Percentiles rank a stretch among this genome's conserved stretches.
phyloP scores from a whole-genome alignment of 768 basidiomycete genomes.

The Myochromella boudieri region DNA sequence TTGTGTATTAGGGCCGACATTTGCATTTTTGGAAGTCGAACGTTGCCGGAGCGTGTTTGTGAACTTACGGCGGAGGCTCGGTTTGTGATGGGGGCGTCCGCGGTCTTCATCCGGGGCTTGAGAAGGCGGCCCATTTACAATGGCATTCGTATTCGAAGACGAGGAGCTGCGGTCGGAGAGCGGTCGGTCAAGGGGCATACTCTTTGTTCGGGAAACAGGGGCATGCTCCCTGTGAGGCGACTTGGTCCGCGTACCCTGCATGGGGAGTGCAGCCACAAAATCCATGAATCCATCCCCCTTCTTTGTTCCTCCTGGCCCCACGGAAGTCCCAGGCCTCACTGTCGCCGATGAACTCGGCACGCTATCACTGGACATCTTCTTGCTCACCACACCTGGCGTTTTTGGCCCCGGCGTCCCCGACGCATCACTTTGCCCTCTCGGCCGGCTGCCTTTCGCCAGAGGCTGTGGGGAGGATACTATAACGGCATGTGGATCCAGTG shows the following conservation, averaged over 20 bases:
- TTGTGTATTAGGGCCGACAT: too few relatives aligned
- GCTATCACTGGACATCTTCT: slow-evolving; percentile 10
- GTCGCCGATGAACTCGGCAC: slow-evolving; percentile 8
- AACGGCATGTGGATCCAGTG: slow-evolving; percentile 25
- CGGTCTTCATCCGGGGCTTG: slow-evolving; percentile 23
- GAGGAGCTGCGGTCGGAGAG: slow-evolving; percentile 19
- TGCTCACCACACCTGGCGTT: slow-evolving; percentile 13
- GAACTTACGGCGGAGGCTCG: slow-evolving; percentile 28
- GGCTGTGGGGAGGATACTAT: slow-evolving; percentile 28
- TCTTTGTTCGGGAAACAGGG: slow-evolving; percentile 44
- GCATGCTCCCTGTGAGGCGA: slow-evolving; percentile 9
- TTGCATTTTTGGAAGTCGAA: slow-evolving; percentile 19
- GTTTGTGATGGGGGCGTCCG: slow-evolving; percentile 24
- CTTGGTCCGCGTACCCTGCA: not conserved
- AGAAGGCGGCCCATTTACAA: slow-evolving; percentile 13
- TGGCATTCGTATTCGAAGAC: slow-evolving; percentile 19
- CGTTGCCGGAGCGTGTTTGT: slow-evolving; percentile 24
- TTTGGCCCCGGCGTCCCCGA: slow-evolving; percentile 10
- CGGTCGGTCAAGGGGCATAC: slow-evolving; percentile 40
- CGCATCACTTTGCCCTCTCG: slow-evolving; percentile 26
- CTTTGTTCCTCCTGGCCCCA: too few relatives aligned
- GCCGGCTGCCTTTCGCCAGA: slow-evolving; percentile 23
- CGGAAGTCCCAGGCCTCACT: slow-evolving; percentile 15
- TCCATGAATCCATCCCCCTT: slow-evolving; percentile 16
- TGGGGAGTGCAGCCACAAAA: slow-evolving; percentile 11